Percentiles rank a stretch among this genome's conserved stretches.
These are phyloP conservation scores for Fusarium robinianum DNA, from an alignment of 2,329 filamentous ascomycete genomes.

Conservation along the genomic window DNA sequence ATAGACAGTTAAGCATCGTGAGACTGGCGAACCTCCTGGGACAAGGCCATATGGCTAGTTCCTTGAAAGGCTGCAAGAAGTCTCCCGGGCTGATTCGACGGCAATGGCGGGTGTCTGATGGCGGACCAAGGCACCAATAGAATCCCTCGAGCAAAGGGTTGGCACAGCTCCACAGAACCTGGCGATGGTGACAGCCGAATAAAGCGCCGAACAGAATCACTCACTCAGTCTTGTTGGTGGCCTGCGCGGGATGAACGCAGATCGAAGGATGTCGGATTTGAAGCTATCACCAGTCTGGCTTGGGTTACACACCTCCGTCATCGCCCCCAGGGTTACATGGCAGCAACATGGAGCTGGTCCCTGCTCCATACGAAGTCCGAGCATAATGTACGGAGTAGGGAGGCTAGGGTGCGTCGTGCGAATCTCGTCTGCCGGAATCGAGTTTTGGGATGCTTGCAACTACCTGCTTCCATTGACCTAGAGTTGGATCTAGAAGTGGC, in stretches of 20 bases:
- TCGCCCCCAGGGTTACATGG: neutral
- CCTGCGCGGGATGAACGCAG: no score
- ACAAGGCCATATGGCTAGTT: no score
- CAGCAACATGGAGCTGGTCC: slow-evolving; percentile 1
- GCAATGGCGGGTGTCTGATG: slow-evolving; percentile 27
- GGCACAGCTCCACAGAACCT: slow-evolving; percentile 20
- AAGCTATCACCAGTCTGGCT: slow-evolving; percentile 18
- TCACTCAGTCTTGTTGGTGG: slow-evolving; percentile 4
- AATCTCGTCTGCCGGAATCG: slow-evolving; percentile 15
- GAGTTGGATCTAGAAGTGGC: slow-evolving; percentile 14
- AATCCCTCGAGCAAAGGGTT: slow-evolving; percentile 11
- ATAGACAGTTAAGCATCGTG: no score
- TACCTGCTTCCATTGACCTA: no score
- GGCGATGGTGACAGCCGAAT: slow-evolving; percentile 18
- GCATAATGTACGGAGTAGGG: no score
- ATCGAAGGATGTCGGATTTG: slow-evolving; percentile 18
- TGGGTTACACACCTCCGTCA: slow-evolving; percentile 2
- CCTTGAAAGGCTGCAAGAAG: neutral
- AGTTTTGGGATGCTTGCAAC: slow-evolving; percentile 20
- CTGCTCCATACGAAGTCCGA: no score
- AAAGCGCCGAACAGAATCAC: slow-evolving; percentile 23
- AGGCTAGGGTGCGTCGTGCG: slow-evolving; percentile 7
- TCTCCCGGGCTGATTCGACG: slow-evolving; percentile 3
- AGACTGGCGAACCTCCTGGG: no score
- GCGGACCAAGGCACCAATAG: slow-evolving; percentile 4